A percentile compares a stretch with the other conserved stretches of the same genome.
These are phyloP conservation scores for Diaporthe helianthi DNA, from an alignment of 2,329 filamentous ascomycete genomes.

Conservation along the genomic window DNA sequence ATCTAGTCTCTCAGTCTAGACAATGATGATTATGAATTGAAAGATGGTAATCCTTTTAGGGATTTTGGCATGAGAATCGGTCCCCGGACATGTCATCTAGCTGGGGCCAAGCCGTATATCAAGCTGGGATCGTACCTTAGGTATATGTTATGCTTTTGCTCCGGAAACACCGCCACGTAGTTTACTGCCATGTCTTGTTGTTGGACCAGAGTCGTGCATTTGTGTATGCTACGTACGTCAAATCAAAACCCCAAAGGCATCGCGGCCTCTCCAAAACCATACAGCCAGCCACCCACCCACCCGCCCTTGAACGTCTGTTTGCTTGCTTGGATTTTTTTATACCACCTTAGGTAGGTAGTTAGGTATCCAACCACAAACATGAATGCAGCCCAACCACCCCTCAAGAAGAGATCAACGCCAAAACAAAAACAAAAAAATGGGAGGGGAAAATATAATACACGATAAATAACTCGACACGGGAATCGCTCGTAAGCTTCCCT, in stretches of 20 bases:
- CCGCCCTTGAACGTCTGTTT: too few species aligned
- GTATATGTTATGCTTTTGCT: too few species aligned
- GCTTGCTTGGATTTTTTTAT: neutral
- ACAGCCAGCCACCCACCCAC: neutral
- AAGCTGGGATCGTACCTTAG: too few species aligned
- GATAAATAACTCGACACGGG: neutral
- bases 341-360: too few species aligned
- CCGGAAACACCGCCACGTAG: neutral
- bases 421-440: neutral
- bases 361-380: neutral
- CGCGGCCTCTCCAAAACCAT: neutral
- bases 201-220: too few species aligned
- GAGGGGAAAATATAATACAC: neutral
- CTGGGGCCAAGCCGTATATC: too few species aligned
- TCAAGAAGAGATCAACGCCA: too few species aligned
- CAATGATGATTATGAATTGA: conserved; percentile 29
- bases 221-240: neutral
- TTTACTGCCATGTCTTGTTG: neutral
- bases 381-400: neutral
- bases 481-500: too few species aligned
- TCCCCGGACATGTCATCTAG: too few species aligned
- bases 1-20: conserved; percentile 30
- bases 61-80: neutral
- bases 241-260: neutral
- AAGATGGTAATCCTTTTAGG: neutral